These are phyloP conservation scores for Terfezia claveryi DNA, from an alignment of 495 filamentous ascomycete species.

Conservation along the genomic window DNA sequence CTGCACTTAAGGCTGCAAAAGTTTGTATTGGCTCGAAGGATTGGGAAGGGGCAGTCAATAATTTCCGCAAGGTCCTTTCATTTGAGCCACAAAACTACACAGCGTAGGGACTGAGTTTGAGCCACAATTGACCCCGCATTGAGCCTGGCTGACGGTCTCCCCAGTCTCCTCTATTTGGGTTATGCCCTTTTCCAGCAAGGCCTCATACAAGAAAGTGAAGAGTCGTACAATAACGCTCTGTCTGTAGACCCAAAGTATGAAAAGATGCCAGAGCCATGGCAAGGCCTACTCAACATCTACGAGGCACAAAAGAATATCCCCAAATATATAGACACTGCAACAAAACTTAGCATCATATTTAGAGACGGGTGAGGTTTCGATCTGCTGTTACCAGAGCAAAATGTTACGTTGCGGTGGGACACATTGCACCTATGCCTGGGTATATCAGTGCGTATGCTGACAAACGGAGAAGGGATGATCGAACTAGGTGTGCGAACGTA, in stretches of 20 bases:
- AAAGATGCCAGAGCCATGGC: conserved; percentile 45
- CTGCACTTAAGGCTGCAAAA: conserved; percentile 63
- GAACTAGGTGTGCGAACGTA: conserved; percentile 50
- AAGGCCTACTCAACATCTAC: conserved; percentile 71
- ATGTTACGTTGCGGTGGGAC: too few relatives aligned
- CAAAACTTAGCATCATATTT: conserved; percentile 54
- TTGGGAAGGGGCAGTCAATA: conserved; percentile 46
- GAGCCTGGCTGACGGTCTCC: neutral
- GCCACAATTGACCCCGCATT: neutral
- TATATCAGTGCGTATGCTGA: neutral
- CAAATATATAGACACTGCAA: conserved; percentile 46
- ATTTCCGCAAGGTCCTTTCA: conserved; percentile 42
- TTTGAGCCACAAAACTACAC: conserved; percentile 63
- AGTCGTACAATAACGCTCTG: conserved; percentile 43
- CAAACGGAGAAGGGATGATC: conserved; percentile 29
- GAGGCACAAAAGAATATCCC: conserved; percentile 55
- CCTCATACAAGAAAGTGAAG: conserved; percentile 45
- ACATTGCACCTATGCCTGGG: neutral
- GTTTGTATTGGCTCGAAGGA: conserved; percentile 58
- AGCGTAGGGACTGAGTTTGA: conserved; percentile 31
- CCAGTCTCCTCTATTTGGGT: conserved; percentile 58
- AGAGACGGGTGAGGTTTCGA: conserved; percentile 32
- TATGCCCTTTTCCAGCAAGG: conserved; percentile 57
- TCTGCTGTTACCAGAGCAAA: too few relatives aligned
- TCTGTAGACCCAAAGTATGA: conserved; percentile 33